phyloP scores from a whole-genome alignment of 1,284 basidiomycete species.

The Trichosporon coremiiforme region DNA sequence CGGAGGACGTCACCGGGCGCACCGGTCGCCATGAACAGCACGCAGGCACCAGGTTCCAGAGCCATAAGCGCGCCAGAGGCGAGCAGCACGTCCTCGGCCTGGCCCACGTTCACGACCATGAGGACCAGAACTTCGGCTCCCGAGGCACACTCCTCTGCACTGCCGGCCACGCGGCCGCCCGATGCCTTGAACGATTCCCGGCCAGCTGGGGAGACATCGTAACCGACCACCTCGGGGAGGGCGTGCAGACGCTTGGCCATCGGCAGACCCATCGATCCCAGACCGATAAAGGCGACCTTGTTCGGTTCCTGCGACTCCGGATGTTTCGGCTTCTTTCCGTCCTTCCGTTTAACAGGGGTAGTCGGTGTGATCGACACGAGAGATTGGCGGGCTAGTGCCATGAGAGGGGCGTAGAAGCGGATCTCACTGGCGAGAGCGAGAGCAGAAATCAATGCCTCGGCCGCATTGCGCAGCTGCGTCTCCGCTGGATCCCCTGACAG shows the following conservation, averaged over 20 bases:
- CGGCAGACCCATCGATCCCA: slow-evolving; percentile 32
- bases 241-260: slow-evolving; percentile 31
- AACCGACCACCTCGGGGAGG: slow-evolving; percentile 28
- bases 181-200: slow-evolving; percentile 12
- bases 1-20: slow-evolving; percentile 33
- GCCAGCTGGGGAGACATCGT: slow-evolving; percentile 30
- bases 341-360: not conserved
- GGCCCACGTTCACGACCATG: slow-evolving; percentile 36
- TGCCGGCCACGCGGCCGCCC: slow-evolving; percentile 28
- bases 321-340: not conserved
- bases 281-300: slow-evolving; percentile 33
- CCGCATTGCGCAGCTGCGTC: not conserved
- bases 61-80: not conserved
- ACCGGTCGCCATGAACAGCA: slow-evolving; percentile 45
- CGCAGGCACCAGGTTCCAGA: slow-evolving; percentile 33
- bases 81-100: slow-evolving; percentile 36
- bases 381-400: slow-evolving; percentile 19
- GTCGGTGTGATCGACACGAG: not conserved
- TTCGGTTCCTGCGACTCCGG: not conserved
- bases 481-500: not conserved
- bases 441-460: not conserved
- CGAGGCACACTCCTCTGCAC: slow-evolving; percentile 24
- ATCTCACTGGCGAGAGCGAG: slow-evolving; percentile 6
- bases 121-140: slow-evolving; percentile 34
- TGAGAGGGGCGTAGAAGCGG: slow-evolving; percentile 24